phyloP scores from a whole-genome alignment of 1,284 basidiomycete species.

The Cryptococcus neoformans region DNA sequence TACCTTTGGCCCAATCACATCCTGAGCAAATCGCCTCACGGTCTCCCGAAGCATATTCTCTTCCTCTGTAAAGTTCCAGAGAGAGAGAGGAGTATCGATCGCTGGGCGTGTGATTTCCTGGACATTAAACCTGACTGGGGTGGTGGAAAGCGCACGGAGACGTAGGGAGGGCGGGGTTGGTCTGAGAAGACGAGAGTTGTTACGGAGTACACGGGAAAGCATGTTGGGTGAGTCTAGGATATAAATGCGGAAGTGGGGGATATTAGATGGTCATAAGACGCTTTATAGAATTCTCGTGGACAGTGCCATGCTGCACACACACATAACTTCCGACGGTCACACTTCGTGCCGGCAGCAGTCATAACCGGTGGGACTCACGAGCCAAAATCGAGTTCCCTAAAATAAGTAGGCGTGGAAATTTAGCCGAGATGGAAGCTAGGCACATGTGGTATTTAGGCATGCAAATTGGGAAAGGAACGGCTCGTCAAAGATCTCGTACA shows the following conservation, averaged over 20 bases:
- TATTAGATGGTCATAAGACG: neutral
- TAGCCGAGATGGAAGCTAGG: too few species aligned
- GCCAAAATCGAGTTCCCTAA: too few species aligned
- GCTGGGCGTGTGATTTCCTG: constrained; percentile 40
- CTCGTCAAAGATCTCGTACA: too few species aligned
- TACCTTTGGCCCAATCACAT: constrained; percentile 86
- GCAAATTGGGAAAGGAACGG: too few species aligned
- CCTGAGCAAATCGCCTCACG: constrained; percentile 81
- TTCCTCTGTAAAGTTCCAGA: constrained; percentile 83
- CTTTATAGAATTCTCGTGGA: neutral
- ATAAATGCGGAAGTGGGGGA: neutral
- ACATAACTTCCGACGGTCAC: too few species aligned
- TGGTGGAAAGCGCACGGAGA: constrained; percentile 23
- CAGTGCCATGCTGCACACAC: too few species aligned
- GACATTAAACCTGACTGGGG: constrained; percentile 21
- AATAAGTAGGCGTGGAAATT: too few species aligned
- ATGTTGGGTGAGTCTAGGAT: constrained; percentile 7
- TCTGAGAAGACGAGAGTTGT: constrained; percentile 13
- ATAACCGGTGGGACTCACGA: too few species aligned
- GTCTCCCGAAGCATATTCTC: constrained; percentile 86
- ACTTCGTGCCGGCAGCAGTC: too few species aligned
- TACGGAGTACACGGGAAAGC: constrained; percentile 17
- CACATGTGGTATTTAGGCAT: too few species aligned
- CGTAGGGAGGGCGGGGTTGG: constrained; percentile 3
- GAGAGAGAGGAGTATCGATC: constrained; percentile 43